A percentile compares a stretch with the other conserved stretches of the same genome.
Conservation (phyloP, 768 basidiomycete species). For the Termitomyces sp. region DNA sequence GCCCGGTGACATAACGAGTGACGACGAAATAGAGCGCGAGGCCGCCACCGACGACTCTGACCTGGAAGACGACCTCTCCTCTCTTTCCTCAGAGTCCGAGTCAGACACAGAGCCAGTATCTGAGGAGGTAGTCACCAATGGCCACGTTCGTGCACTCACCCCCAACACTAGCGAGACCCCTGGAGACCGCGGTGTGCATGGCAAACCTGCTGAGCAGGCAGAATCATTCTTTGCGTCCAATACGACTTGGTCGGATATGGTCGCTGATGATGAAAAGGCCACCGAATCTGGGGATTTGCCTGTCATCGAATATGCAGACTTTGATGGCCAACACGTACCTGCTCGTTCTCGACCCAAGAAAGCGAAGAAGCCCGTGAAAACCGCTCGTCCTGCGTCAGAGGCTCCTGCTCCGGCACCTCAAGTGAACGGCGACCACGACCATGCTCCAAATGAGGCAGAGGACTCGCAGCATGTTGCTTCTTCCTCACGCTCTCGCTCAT, state of each 20-base stretch:
- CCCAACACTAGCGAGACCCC: constrained; percentile 67
- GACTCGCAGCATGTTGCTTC: constrained; percentile 34
- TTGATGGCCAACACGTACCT: constrained; percentile 36
- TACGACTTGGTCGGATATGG: constrained; percentile 81
- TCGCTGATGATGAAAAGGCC: constrained; percentile 59
- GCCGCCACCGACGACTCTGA: constrained; percentile 72
- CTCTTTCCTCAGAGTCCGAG: constrained; percentile 57
- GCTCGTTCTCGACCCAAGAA: constrained; percentile 34
- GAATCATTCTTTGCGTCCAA: constrained; percentile 52
- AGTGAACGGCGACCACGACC: constrained; percentile 20
- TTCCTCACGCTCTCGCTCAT: constrained; percentile 30
- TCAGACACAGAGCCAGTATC: constrained; percentile 70
- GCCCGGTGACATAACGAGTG: constrained; percentile 58
- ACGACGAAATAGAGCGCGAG: constrained; percentile 77
- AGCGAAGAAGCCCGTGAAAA: constrained; percentile 36
- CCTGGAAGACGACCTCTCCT: constrained; percentile 59
- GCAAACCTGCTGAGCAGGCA: constrained; percentile 28
- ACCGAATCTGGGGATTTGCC: constrained; percentile 67
- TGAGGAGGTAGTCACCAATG: constrained; percentile 53
- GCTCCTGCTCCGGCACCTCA: constrained; percentile 26
- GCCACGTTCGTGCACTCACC: constrained; percentile 54
- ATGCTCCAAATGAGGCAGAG: constrained; percentile 19
- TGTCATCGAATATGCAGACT: constrained; percentile 77
- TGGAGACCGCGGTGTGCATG: constrained; percentile 32
- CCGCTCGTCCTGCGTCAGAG: constrained; percentile 29